A percentile compares a stretch with the other conserved stretches of the same genome.
phyloP scores from a whole-genome alignment of 371 early-diverging fungal genomes.

The Mucor irregularis region DNA sequence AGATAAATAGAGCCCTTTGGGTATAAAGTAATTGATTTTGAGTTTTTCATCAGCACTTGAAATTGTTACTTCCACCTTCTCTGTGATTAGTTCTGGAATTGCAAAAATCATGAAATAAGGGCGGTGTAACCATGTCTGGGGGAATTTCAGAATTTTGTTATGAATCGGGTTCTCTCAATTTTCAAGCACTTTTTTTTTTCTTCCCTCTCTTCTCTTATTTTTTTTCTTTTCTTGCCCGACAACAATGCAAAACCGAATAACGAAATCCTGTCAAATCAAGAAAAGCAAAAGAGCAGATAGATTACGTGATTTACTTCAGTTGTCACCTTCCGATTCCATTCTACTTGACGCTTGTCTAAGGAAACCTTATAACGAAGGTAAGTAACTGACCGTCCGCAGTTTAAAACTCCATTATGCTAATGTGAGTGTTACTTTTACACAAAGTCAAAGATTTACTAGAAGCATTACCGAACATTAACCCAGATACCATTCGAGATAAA shows the following conservation, averaged over 20 bases:
- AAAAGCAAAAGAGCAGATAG: conserved; percentile 24
- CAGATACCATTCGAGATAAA: conserved; percentile 45
- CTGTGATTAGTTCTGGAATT: too few species aligned
- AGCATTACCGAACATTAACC: conserved; percentile 33
- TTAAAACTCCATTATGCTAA: neutral
- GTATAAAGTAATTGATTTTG: too few species aligned
- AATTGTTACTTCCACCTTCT: too few species aligned
- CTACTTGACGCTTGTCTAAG: conserved; percentile 42
- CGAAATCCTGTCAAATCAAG: conserved; percentile 32
- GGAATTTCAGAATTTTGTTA: too few species aligned
- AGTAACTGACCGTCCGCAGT: neutral
- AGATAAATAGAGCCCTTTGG: too few species aligned
- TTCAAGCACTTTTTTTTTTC: neutral
- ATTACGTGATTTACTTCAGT: conserved; percentile 35
- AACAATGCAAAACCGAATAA: conserved; percentile 30
- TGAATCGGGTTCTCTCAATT: too few species aligned
- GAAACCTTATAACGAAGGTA: conserved; percentile 38
- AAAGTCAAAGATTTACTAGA: conserved; percentile 37
- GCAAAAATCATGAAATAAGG: too few species aligned
- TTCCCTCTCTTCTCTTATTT: neutral
- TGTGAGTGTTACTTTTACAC: too few species aligned
- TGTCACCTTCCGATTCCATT: conserved; percentile 27
- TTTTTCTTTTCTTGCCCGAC: neutral
- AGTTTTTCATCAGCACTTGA: too few species aligned
- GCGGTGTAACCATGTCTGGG: too few species aligned